These are phyloP conservation scores for Glycine soja DNA, from an alignment of 306 rosid genomes.

Conservation along the genomic window DNA sequence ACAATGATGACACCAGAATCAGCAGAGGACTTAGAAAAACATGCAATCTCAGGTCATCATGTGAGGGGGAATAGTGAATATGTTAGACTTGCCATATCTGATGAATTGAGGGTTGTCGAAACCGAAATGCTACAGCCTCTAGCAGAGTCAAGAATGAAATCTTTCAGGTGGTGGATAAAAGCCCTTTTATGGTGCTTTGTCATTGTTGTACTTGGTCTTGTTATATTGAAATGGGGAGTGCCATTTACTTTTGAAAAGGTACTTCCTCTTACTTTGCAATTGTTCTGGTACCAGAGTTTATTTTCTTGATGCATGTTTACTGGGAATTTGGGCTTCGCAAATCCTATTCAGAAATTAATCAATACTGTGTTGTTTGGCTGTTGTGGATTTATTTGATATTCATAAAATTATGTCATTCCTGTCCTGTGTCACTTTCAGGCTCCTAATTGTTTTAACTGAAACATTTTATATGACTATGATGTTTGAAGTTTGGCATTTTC, in stretches of 20 bases:
- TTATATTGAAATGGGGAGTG: constrained; percentile 78
- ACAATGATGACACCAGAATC: constrained; percentile 64
- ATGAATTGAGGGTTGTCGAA: constrained; percentile 65
- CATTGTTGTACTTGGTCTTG: constrained; percentile 51
- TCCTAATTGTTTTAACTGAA: neutral
- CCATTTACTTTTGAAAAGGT: constrained; percentile 93
- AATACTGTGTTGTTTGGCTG: constrained; percentile 8
- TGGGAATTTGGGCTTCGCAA: constrained; percentile 20
- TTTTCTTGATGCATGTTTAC: constrained; percentile 38
- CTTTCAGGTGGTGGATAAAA: constrained; percentile 81
- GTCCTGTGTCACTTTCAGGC: neutral
- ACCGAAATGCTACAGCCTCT: constrained; percentile 65
- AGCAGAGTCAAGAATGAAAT: constrained; percentile 55
- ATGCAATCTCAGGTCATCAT: constrained; percentile 58
- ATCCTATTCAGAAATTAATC: constrained; percentile 34
- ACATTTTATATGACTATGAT: constrained; percentile 1
- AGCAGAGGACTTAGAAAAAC: constrained; percentile 61
- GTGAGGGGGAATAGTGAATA: constrained; percentile 75
- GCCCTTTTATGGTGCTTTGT: constrained; percentile 61
- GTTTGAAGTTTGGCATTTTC: neutral
- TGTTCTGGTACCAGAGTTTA: constrained; percentile 11
- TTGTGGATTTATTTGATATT: constrained; percentile 15
- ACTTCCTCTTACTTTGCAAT: constrained; percentile 39
- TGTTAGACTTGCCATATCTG: constrained; percentile 82
- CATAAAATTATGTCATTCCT: constrained; percentile 19